phyloP scores from a whole-genome alignment of 2,329 filamentous ascomycete species.

The Fusarium annulatum region DNA sequence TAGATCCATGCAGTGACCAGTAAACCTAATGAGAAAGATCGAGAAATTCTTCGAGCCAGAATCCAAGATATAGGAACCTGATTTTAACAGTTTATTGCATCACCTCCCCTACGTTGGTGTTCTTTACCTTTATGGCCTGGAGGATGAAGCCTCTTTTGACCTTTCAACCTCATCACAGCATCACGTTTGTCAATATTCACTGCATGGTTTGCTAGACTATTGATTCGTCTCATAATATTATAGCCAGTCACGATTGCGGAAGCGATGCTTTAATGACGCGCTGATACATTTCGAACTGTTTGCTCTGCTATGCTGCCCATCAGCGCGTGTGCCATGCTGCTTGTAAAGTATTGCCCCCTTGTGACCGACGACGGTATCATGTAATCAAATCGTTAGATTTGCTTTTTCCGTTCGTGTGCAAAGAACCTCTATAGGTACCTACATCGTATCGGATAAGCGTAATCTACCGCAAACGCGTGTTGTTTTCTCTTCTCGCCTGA shows the following conservation, averaged over 20 bases:
- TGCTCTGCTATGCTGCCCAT: background rate
- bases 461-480: too few relatives aligned
- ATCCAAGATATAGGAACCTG: too few relatives aligned
- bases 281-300: background rate
- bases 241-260: accelerated
- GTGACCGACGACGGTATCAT: background rate
- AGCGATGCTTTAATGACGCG: background rate
- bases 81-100: background rate
- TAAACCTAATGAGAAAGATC: too few relatives aligned
- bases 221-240: background rate
- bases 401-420: background rate
- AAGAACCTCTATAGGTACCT: background rate
- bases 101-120: too few relatives aligned
- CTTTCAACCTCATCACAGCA: too few relatives aligned
- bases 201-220: background rate
- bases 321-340: too few relatives aligned
- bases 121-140: too few relatives aligned
- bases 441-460: background rate
- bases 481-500: background rate
- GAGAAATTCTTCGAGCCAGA: too few relatives aligned
- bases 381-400: background rate
- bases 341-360: background rate
- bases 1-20: too few relatives aligned
- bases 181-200: background rate
- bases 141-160: too few relatives aligned